Evolutionary conservation across 208 protist genomes (phyloP), one percentile per base, ranked within the genome.

Genomic region (Trichomonas vaginalis): DNA sequence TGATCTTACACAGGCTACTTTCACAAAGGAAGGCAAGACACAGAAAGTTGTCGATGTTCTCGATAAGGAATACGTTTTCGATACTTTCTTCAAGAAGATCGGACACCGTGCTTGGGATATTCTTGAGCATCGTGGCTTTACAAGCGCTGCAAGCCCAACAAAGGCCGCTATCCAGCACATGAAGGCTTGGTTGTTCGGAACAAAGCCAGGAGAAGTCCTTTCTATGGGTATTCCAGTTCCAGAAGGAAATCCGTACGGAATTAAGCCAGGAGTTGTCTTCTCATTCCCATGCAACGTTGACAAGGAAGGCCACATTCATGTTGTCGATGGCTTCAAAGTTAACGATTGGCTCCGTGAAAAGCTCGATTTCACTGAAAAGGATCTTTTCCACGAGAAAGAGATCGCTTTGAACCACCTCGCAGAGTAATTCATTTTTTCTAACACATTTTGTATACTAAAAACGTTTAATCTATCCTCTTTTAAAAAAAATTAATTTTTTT

Each of bases 91-190:
- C 80, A 97, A 97, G 61, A 96, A 47, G 14, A 98, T 99, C 62
- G 98, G 98, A 96, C 92, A 98, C 48, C 97, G 99, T 92, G 99
- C 98, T 88, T 97, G 96, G 14, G 98, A 97, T 35, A 97, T 99
- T 92, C 98, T 99, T 95, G 97, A 98, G 46, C 95, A 97, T 12
- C 62, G 98, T 48, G 97, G 98, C 49, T 48, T 98, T 42, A 98
- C 97, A 27, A 98, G 97, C 0, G 98, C 98, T 95, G 97, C 98
- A n/a, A 99, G 98, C 10, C 98, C 98, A 46, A 98, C 98, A 42
- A 98, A 97, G 35, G 96, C 96, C 21, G 98, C 98, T 39, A 96
- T 97, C 62, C 45, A 97, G 61, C 98, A 98, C 82, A 96, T 98
- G 46, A 96, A 95, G 70, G 97, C 98, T 90, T 98, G 97, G 97